A percentile compares a stretch with the other conserved stretches of the same genome.
Conservation (phyloP, 768 basidiomycete genomes). For the Psilocybe azurescens region DNA sequence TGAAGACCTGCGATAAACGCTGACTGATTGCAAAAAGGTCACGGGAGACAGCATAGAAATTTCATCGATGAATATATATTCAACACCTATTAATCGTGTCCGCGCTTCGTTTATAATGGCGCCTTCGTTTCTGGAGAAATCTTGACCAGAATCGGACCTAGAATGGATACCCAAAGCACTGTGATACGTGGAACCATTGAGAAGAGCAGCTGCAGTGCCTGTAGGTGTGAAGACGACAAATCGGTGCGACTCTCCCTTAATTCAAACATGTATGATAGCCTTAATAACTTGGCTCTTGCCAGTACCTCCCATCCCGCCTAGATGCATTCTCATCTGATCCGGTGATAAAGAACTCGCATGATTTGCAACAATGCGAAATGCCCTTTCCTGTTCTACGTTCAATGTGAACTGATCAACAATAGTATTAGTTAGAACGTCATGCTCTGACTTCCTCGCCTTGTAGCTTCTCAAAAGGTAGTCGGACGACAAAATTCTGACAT, state of each 20-base stretch:
- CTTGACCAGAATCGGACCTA: too few species aligned
- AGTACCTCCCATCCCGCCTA: constrained; percentile 41
- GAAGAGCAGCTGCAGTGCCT: constrained; percentile 27
- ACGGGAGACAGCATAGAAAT: too few species aligned
- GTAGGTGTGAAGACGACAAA: constrained; percentile 29
- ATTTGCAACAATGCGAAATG: constrained; percentile 35
- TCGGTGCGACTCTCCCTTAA: constrained; percentile 13
- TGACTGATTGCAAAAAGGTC: too few species aligned
- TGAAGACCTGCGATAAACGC: too few species aligned
- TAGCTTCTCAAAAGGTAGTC: background rate
- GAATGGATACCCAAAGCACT: constrained; percentile 18
- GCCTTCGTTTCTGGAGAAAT: too few species aligned
- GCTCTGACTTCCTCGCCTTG: too few species aligned
- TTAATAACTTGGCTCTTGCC: constrained; percentile 38
- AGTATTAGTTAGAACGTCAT: background rate
- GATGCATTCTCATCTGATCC: constrained; percentile 34
- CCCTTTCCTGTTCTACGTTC: constrained; percentile 17
- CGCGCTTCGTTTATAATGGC: too few species aligned
- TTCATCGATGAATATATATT: too few species aligned
- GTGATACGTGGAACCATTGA: constrained; percentile 32
- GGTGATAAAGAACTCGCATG: constrained; percentile 21
- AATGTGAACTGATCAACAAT: constrained; percentile 1
- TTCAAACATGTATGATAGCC: constrained; percentile 29
- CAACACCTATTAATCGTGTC: too few species aligned
- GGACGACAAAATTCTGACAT: too few species aligned